A percentile compares a stretch with the other conserved stretches of the same genome.
These are phyloP conservation scores for Zygotorulaspora mrakii DNA, from an alignment of 1,139 yeast genomes.

Conservation along the genomic window DNA sequence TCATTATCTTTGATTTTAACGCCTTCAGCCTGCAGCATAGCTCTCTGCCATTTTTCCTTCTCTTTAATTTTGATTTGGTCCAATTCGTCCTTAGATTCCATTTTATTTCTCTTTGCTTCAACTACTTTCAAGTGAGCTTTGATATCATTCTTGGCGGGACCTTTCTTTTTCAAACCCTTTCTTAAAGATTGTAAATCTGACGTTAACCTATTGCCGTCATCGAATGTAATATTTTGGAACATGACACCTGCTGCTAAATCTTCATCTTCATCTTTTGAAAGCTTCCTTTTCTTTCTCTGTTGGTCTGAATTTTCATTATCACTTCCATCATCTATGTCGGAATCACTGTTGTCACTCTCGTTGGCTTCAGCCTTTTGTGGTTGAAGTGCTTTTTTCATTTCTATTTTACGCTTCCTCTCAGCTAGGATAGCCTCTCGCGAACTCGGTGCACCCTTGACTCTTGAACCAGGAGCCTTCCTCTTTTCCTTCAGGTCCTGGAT, in stretches of 20 bases:
- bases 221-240: slow-evolving; percentile 78
- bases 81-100: slow-evolving; percentile 58
- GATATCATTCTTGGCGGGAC: slow-evolving; percentile 81
- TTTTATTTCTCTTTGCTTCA: slow-evolving; percentile 67
- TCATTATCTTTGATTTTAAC: slow-evolving; percentile 86
- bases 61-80: slow-evolving; percentile 59
- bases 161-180: slow-evolving; percentile 58
- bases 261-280: slow-evolving; percentile 40
- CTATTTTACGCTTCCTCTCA: slow-evolving; percentile 48
- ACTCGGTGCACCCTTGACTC: slow-evolving; percentile 73
- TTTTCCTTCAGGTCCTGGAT: slow-evolving; percentile 68
- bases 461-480: slow-evolving; percentile 89
- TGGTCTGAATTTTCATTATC: slow-evolving; percentile 40
- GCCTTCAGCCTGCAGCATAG: slow-evolving; percentile 86
- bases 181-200: slow-evolving; percentile 66
- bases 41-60: slow-evolving; percentile 80
- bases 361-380: slow-evolving; percentile 43
- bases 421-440: slow-evolving; percentile 73
- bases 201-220: slow-evolving; percentile 78
- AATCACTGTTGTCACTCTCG: slow-evolving; percentile 41
- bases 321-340: slow-evolving; percentile 42
- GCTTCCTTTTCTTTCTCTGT: slow-evolving; percentile 39
- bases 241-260: slow-evolving; percentile 45
- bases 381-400: slow-evolving; percentile 37
- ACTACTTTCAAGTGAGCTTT: slow-evolving; percentile 75